Evolutionary conservation across 2,329 filamentous ascomycete species (phyloP).

Genomic region (Pleomassaria siparia): DNA sequence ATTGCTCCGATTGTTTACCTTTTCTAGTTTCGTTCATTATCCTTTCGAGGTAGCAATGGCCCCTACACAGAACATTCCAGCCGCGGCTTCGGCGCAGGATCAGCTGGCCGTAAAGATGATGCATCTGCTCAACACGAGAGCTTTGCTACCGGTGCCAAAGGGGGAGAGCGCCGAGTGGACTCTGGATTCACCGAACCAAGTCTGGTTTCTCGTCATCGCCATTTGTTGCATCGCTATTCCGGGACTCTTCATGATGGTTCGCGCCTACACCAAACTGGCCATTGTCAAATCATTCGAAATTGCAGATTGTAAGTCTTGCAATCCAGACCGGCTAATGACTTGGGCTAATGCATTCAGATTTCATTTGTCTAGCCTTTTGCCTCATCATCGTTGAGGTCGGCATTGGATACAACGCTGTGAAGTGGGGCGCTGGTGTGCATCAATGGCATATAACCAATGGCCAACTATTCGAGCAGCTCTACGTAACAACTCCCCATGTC

Average conservation of each 20-base stretch:
- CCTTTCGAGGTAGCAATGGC: background rate
- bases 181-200: slow-evolving; percentile 19
- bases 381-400: slow-evolving; percentile 24
- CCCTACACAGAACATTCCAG: background rate
- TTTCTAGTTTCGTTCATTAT: background rate
- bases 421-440: slow-evolving; percentile 32
- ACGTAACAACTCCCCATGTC: slow-evolving; percentile 16
- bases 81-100: background rate
- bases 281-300: slow-evolving; percentile 24
- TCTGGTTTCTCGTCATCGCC: slow-evolving; percentile 25
- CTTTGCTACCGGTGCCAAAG: slow-evolving; percentile 7
- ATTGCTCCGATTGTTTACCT: background rate
- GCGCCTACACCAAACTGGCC: slow-evolving; percentile 25
- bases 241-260: slow-evolving; percentile 20
- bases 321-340: background rate
- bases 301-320: slow-evolving; percentile 24
- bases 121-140: background rate
- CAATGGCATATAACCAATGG: slow-evolving; percentile 31
- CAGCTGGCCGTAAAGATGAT: background rate
- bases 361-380: slow-evolving; percentile 25
- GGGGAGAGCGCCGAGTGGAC: slow-evolving; percentile 26
- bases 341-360: slow-evolving; percentile 11
- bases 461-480: slow-evolving; percentile 28
- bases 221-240: slow-evolving; percentile 24
- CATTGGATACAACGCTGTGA: slow-evolving; percentile 27